Evolutionary conservation across 1,139 yeast genomes (phyloP).

Genomic region (Lodderomyces margitis): DNA sequence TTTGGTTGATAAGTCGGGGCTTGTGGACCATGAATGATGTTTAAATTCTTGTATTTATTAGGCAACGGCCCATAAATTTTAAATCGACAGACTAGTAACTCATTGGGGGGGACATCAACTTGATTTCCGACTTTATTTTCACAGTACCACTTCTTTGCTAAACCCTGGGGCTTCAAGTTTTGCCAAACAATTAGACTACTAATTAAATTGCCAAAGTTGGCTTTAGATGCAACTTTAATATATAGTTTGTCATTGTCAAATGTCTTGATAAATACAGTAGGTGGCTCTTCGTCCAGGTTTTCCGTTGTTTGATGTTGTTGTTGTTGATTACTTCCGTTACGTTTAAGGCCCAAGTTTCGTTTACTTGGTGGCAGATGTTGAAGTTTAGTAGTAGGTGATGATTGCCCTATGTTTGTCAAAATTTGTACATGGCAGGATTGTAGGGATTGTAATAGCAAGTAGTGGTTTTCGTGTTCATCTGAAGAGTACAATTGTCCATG

Average conservation of each 20-base stretch:
- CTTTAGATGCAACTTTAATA: slow-evolving; percentile 42
- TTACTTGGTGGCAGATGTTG: not conserved
- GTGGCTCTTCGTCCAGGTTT: slow-evolving; percentile 28
- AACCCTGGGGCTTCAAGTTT: slow-evolving; percentile 53
- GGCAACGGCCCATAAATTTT: slow-evolving; percentile 64
- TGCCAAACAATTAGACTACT: slow-evolving; percentile 64
- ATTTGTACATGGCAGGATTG: slow-evolving; percentile 46
- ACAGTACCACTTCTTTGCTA: slow-evolving; percentile 56
- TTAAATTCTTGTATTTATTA: slow-evolving; percentile 39
- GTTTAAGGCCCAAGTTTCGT: not conserved
- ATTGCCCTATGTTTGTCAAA: slow-evolving; percentile 7
- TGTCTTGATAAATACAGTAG: slow-evolving; percentile 47
- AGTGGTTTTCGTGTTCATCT: slow-evolving; percentile 34
- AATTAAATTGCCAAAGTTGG: slow-evolving; percentile 49
- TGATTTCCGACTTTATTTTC: slow-evolving; percentile 34
- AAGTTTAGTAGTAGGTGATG: slow-evolving; percentile 1
- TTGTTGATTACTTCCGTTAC: not conserved
- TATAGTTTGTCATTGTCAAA: slow-evolving; percentile 47
- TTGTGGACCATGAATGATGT: slow-evolving; percentile 41
- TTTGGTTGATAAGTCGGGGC: slow-evolving; percentile 45
- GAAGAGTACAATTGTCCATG: slow-evolving; percentile 38
- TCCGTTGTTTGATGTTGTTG: not conserved
- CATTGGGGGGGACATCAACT: slow-evolving; percentile 26
- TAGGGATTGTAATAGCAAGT: slow-evolving; percentile 31
- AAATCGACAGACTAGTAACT: slow-evolving; percentile 60